A percentile compares a stretch with the other conserved stretches of the same genome.
These are phyloP conservation scores for Paulownia fortunei DNA, from an alignment of 257 asterid genomes.

Conservation along the genomic window DNA sequence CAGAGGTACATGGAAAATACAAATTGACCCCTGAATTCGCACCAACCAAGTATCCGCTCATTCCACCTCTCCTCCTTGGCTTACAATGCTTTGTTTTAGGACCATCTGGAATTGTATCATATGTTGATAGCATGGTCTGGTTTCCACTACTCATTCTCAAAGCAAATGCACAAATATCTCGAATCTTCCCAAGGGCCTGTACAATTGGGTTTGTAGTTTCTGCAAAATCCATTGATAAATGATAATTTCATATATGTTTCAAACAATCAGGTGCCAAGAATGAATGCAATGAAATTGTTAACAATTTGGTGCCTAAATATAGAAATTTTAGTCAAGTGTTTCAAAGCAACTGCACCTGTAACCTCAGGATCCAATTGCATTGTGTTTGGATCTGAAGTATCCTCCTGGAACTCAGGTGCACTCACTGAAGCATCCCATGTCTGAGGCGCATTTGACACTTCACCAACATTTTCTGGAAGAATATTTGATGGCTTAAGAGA, in stretches of 20 bases:
- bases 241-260: background rate
- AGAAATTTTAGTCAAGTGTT: background rate
- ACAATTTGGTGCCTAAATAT: background rate
- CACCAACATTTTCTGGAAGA: constrained; percentile 35
- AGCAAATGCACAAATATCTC: constrained; percentile 53
- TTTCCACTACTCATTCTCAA: constrained; percentile 47
- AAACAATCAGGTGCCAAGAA: constrained; percentile 11
- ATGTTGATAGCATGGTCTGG: constrained; percentile 34
- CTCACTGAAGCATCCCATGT: constrained; percentile 60
- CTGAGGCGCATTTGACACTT: constrained; percentile 50
- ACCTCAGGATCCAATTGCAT: constrained; percentile 51
- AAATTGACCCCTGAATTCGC: constrained; percentile 33
- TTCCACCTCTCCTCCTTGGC: constrained; percentile 61
- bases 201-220: constrained; percentile 42
- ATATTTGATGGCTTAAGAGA: constrained; percentile 45
- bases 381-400: constrained; percentile 43
- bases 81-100: constrained; percentile 59
- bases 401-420: constrained; percentile 48
- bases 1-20: constrained; percentile 41
- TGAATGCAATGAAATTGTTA: constrained; percentile 5
- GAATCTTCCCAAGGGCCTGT: constrained; percentile 63
- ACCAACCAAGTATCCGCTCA: constrained; percentile 44
- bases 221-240: constrained; percentile 38
- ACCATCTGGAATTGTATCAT: constrained; percentile 45
- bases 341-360: constrained; percentile 38